Percentiles rank a stretch among this genome's conserved stretches.
Conservation (phyloP, 2,329 filamentous ascomycete species). For the Fonsecaea pedrosoi region DNA sequence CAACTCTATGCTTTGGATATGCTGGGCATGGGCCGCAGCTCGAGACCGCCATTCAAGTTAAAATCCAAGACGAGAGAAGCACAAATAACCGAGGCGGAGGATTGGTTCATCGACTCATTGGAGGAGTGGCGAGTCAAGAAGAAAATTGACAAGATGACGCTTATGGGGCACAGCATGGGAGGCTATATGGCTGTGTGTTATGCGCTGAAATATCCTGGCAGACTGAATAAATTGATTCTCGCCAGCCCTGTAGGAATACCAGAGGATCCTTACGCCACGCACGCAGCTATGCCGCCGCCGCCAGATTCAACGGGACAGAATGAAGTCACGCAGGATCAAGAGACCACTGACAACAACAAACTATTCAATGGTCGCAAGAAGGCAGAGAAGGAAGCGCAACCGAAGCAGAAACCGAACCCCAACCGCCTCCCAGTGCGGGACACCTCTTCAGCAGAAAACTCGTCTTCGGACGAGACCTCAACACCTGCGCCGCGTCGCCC, state of each 20-base stretch:
- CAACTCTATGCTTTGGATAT: slow-evolving; percentile 93
- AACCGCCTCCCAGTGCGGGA: slow-evolving; percentile 24
- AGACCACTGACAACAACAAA: slow-evolving; percentile 58
- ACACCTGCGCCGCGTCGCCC: slow-evolving; percentile 63
- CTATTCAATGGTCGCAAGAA: slow-evolving; percentile 59
- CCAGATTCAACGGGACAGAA: slow-evolving; percentile 76
- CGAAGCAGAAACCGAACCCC: slow-evolving; percentile 33
- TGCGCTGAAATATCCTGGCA: slow-evolving; percentile 93
- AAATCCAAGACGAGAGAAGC: slow-evolving; percentile 78
- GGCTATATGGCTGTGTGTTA: slow-evolving; percentile 96
- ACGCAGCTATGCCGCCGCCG: slow-evolving; percentile 79
- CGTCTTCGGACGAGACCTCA: slow-evolving; percentile 41
- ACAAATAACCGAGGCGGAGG: slow-evolving; percentile 87
- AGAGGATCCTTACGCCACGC: slow-evolving; percentile 88
- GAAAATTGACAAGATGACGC: slow-evolving; percentile 90
- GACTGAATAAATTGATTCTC: slow-evolving; percentile 92
- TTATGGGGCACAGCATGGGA: slow-evolving; percentile 90
- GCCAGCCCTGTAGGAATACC: slow-evolving; percentile 94
- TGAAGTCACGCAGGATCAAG: slow-evolving; percentile 43
- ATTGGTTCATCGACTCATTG: slow-evolving; percentile 93
- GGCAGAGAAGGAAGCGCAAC: slow-evolving; percentile 41
- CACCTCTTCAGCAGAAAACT: background rate
- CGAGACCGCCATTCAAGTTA: slow-evolving; percentile 82
- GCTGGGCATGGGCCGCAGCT: slow-evolving; percentile 91
- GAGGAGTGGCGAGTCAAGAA: slow-evolving; percentile 93